These are phyloP conservation scores for Kandelia obovata DNA, from an alignment of 345 rosid species.

Conservation along the genomic window DNA sequence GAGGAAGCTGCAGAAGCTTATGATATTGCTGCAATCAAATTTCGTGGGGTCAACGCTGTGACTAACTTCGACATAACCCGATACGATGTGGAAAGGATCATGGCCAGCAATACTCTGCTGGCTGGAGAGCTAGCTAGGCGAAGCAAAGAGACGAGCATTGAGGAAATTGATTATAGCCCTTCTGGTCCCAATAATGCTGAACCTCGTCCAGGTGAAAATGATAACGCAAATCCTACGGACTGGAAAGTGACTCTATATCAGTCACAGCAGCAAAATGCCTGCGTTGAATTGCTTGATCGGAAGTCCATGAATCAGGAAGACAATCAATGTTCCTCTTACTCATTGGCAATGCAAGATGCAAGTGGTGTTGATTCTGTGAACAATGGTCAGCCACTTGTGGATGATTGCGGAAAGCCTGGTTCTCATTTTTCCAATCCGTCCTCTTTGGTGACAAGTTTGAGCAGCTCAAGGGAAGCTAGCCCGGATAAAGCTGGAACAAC, in stretches of 20 bases:
- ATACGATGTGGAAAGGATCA: conserved; percentile 69
- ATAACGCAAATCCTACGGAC: conserved; percentile 28
- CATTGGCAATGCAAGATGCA: conserved; percentile 39
- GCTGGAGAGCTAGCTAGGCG: conserved; percentile 68
- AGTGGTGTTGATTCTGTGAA: conserved; percentile 40
- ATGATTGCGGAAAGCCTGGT: conserved; percentile 31
- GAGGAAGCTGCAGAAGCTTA: conserved; percentile 90
- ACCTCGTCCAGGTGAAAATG: conserved; percentile 13
- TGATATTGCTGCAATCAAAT: conserved; percentile 75
- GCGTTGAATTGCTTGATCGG: conserved; percentile 33
- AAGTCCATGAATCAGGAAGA: conserved; percentile 21
- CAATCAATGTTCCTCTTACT: conserved; percentile 28
- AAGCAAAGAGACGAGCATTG: conserved; percentile 35
- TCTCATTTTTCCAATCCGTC: conserved; percentile 48
- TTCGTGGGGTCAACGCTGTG: conserved; percentile 72
- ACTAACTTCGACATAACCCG: conserved; percentile 72
- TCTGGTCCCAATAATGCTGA: conserved; percentile 16
- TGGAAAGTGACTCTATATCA: conserved; percentile 47
- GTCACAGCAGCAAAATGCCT: conserved; percentile 25
- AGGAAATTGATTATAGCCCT: conserved; percentile 17
- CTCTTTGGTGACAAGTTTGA: conserved; percentile 61
- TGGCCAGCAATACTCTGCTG: conserved; percentile 65
- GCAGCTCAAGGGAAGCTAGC: conserved; percentile 67
- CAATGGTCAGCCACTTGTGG: conserved; percentile 32
- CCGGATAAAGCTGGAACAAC: conserved; percentile 46